Percentiles rank a stretch among this genome's conserved stretches.
phyloP scores from a whole-genome alignment of 2,329 filamentous ascomycete species.

The Helotiales sp. region DNA sequence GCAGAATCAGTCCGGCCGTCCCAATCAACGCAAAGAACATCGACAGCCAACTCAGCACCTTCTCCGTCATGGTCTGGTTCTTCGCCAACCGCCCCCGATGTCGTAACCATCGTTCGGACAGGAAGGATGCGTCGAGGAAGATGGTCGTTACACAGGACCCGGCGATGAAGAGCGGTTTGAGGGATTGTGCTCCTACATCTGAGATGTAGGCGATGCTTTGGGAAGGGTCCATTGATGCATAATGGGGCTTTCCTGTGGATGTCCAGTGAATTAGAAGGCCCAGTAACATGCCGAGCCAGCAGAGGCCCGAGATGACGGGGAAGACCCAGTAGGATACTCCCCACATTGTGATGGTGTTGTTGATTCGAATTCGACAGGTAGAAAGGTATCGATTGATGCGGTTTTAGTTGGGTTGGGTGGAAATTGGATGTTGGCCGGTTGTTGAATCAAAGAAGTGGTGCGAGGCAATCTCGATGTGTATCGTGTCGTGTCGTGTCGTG shows the following conservation, averaged over 20 bases:
- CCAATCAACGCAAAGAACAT: conserved; percentile 76
- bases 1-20: conserved; percentile 77
- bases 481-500: no score
- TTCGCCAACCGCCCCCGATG: conserved; percentile 79
- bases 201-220: conserved; percentile 76
- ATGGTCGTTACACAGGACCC: conserved; percentile 74
- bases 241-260: conserved; percentile 57
- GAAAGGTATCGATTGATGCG: background rate
- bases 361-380: no score
- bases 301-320: conserved; percentile 68
- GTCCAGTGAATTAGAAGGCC: conserved; percentile 58
- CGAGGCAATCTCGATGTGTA: background rate
- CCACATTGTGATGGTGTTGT: conserved; percentile 37
- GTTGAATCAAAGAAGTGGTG: background rate
- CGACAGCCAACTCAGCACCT: conserved; percentile 62
- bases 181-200: conserved; percentile 62
- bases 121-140: conserved; percentile 80
- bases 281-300: conserved; percentile 44
- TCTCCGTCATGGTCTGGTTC: conserved; percentile 69
- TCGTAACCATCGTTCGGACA: conserved; percentile 82
- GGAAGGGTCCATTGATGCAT: conserved; percentile 60
- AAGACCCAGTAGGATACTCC: conserved; percentile 55
- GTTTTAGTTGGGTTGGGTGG: background rate
- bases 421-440: background rate
- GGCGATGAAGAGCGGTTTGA: conserved; percentile 80